Conservation (phyloP, 2,329 filamentous ascomycete species). For the Xylariaceae sp. region DNA sequence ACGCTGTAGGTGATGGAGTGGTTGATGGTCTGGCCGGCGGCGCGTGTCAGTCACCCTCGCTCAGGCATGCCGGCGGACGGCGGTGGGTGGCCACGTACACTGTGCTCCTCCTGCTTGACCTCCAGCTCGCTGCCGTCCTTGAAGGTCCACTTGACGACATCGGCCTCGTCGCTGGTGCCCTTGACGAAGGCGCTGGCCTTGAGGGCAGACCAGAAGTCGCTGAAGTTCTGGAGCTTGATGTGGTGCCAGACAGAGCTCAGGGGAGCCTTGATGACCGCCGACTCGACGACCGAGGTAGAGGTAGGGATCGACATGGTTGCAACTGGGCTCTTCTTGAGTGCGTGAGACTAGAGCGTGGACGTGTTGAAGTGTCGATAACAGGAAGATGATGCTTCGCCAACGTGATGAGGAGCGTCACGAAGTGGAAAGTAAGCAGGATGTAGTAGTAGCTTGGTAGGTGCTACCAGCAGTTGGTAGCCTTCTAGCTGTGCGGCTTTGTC, state of each 20-base stretch:
- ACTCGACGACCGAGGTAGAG: constrained; percentile 58
- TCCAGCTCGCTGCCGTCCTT: constrained; percentile 61
- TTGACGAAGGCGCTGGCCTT: constrained; percentile 56
- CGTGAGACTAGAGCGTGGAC: too few species aligned
- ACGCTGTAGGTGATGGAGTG: constrained; percentile 70
- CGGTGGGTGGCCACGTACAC: constrained; percentile 35
- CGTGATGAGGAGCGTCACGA: too few species aligned
- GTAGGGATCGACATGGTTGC: constrained; percentile 49
- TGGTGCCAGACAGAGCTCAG: constrained; percentile 64
- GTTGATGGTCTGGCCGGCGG: constrained; percentile 49
- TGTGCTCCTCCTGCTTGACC: constrained; percentile 71
- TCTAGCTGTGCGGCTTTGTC: too few species aligned
- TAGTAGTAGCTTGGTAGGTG: too few species aligned
- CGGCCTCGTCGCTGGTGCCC: constrained; percentile 54
- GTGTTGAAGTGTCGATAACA: too few species aligned
- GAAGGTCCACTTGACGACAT: constrained; percentile 64
- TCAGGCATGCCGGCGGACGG: neutral
- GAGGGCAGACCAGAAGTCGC: constrained; percentile 59
- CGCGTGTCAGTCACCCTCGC: constrained; percentile 2
- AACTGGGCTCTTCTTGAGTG: too few species aligned
- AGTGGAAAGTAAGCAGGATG: too few species aligned
- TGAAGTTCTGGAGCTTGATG: constrained; percentile 65
- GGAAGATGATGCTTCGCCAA: too few species aligned
- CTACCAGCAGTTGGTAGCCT: too few species aligned
- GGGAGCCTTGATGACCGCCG: constrained; percentile 59